Evolutionary conservation across 371 early-diverging fungal genomes (phyloP).

Genomic region (Amoeboradix gromovi): DNA sequence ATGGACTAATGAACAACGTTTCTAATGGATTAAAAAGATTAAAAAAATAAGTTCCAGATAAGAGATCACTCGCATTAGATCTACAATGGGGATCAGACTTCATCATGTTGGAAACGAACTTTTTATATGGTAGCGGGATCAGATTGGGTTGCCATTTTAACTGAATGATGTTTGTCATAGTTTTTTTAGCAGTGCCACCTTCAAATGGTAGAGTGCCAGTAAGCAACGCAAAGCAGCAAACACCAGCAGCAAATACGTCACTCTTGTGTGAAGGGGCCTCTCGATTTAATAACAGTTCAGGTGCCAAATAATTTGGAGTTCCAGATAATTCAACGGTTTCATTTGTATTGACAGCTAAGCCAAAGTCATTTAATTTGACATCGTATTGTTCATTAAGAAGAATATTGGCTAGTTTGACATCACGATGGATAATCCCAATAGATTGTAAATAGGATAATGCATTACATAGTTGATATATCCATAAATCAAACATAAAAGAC

Average conservation of each 20-base stretch:
- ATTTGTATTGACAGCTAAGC: background rate
- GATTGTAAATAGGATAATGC: background rate
- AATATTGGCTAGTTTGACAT: slow-evolving; percentile 43
- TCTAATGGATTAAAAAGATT: background rate
- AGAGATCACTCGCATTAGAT: background rate
- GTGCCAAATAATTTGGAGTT: background rate
- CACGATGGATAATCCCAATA: background rate
- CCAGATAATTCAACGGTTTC: background rate
- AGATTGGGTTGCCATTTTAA: background rate
- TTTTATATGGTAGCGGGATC: background rate
- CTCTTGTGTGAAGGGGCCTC: background rate
- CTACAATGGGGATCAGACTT: background rate
- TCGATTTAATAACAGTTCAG: background rate
- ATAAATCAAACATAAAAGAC: background rate
- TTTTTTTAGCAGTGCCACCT: background rate
- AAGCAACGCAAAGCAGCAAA: background rate
- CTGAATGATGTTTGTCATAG: background rate
- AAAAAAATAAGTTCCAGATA: background rate
- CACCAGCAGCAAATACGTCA: background rate
- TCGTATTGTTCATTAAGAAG: slow-evolving; percentile 39
- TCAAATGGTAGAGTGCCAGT: background rate
- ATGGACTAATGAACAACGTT: background rate
- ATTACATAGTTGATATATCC: background rate
- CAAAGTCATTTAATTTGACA: slow-evolving; percentile 13
- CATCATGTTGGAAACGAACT: background rate